A percentile compares a stretch with the other conserved stretches of the same genome.
Evolutionary conservation across 768 basidiomycete species (phyloP).

Genomic region (Suillus brevipes): DNA sequence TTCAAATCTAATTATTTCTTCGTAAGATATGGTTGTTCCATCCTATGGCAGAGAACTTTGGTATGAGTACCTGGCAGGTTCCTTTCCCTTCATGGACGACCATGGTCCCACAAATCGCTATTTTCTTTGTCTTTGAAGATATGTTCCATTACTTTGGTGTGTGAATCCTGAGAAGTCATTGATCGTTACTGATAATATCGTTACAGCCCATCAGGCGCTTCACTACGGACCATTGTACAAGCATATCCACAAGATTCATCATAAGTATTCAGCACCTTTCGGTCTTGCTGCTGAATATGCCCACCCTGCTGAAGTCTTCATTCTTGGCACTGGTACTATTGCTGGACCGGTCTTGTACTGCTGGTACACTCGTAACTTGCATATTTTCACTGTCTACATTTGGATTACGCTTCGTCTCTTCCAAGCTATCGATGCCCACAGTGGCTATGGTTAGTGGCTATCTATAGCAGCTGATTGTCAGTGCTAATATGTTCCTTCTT

Average conservation of each 20-base stretch:
- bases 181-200: conserved; percentile 2
- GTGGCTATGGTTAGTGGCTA: conserved; percentile 75
- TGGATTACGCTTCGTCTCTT: conserved; percentile 94
- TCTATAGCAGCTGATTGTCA: not conserved
- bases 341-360: conserved; percentile 86
- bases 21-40: conserved; percentile 89
- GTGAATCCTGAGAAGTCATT: conserved; percentile 19
- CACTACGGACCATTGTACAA: conserved; percentile 86
- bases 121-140: conserved; percentile 97
- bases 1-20: not conserved
- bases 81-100: conserved; percentile 77
- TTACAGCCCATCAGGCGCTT: conserved; percentile 80
- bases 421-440: conserved; percentile 97
- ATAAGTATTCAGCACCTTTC: conserved; percentile 96
- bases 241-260: conserved; percentile 95
- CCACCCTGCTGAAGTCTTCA: conserved; percentile 94
- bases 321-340: conserved; percentile 91
- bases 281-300: conserved; percentile 98
- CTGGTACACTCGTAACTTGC: conserved; percentile 67
- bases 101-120: conserved; percentile 73
- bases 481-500: not conserved
- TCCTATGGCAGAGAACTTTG: conserved; percentile 81
- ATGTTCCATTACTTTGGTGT: conserved; percentile 87
- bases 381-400: conserved; percentile 89
- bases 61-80: conserved; percentile 91